A percentile compares a stretch with the other conserved stretches of the same genome.
phyloP scores from a whole-genome alignment of 1,139 yeast genomes.

The Arxiozyma slooffiae region DNA sequence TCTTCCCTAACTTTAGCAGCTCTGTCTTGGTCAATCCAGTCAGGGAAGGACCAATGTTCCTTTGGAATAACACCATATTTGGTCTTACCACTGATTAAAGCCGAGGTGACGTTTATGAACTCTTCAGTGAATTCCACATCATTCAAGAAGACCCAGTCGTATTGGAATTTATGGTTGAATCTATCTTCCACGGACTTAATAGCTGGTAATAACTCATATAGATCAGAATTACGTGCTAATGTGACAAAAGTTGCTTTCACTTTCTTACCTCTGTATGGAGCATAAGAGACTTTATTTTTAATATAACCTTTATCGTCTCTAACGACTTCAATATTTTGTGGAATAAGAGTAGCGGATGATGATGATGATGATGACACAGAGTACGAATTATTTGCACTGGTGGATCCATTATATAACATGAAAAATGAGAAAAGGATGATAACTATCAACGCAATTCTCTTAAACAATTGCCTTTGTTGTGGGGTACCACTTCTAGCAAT shows the following conservation, averaged over 20 bases:
- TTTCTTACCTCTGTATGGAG: slow-evolving; percentile 23
- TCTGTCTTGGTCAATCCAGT: slow-evolving; percentile 47
- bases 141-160: slow-evolving; percentile 73
- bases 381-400: not conserved
- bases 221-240: slow-evolving; percentile 61
- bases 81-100: slow-evolving; percentile 37
- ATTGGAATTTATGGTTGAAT: slow-evolving; percentile 54
- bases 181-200: slow-evolving; percentile 60
- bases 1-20: slow-evolving; percentile 45
- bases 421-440: slow-evolving; percentile 6
- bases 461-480: slow-evolving; percentile 8
- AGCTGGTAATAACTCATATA: slow-evolving; percentile 48
- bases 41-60: slow-evolving; percentile 47
- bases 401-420: slow-evolving; percentile 6
- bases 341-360: not conserved
- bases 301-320: not conserved
- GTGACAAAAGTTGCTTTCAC: slow-evolving; percentile 66
- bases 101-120: slow-evolving; percentile 32
- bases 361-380: not conserved
- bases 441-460: slow-evolving; percentile 7
- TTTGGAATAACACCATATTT: slow-evolving; percentile 41
- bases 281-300: slow-evolving; percentile 9
- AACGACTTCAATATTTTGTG: not conserved
- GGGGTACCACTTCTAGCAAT: slow-evolving; percentile 5
- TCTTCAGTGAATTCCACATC: slow-evolving; percentile 44